Percentiles rank a stretch among this genome's conserved stretches.
Conservation (phyloP, 495 filamentous ascomycete genomes). For the Delitschia confertaspora region DNA sequence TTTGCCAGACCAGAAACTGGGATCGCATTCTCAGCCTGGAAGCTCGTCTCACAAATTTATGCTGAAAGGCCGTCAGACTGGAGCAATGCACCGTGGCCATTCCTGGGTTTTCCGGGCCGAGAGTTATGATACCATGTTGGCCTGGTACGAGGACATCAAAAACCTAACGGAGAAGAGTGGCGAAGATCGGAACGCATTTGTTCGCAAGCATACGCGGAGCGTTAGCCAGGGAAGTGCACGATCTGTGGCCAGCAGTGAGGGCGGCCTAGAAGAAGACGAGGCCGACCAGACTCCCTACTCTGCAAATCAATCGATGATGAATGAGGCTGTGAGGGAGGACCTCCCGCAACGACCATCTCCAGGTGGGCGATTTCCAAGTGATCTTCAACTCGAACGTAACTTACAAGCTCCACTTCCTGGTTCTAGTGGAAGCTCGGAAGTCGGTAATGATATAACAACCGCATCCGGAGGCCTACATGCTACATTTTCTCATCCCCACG, state of each 20-base stretch:
- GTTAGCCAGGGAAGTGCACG: slow-evolving; percentile 59
- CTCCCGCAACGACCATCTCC: slow-evolving; percentile 55
- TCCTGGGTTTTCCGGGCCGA: slow-evolving; percentile 97
- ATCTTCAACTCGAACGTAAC: slow-evolving; percentile 70
- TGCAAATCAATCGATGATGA: slow-evolving; percentile 32
- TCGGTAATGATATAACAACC: slow-evolving; percentile 50
- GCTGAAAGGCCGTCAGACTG: slow-evolving; percentile 90
- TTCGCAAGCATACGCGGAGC: slow-evolving; percentile 66
- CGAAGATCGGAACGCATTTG: slow-evolving; percentile 79
- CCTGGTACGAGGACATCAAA: slow-evolving; percentile 92
- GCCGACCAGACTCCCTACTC: slow-evolving; percentile 51
- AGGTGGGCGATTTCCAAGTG: slow-evolving; percentile 86
- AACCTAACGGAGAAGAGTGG: slow-evolving; percentile 78
- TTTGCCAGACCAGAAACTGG: slow-evolving; percentile 88
- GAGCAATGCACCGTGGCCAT: slow-evolving; percentile 86
- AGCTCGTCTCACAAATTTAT: slow-evolving; percentile 97
- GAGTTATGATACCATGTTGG: slow-evolving; percentile 91
- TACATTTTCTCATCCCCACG: slow-evolving; percentile 6
- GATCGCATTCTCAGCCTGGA: slow-evolving; percentile 75
- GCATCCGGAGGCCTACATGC: slow-evolving; percentile 38
- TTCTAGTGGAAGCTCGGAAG: slow-evolving; percentile 63
- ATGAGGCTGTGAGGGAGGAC: slow-evolving; percentile 20
- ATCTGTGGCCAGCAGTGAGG: slow-evolving; percentile 61
- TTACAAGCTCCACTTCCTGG: slow-evolving; percentile 67
- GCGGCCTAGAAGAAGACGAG: slow-evolving; percentile 79